phyloP scores from a whole-genome alignment of 139 green algal genomes.

The Chlorella sp. region DNA sequence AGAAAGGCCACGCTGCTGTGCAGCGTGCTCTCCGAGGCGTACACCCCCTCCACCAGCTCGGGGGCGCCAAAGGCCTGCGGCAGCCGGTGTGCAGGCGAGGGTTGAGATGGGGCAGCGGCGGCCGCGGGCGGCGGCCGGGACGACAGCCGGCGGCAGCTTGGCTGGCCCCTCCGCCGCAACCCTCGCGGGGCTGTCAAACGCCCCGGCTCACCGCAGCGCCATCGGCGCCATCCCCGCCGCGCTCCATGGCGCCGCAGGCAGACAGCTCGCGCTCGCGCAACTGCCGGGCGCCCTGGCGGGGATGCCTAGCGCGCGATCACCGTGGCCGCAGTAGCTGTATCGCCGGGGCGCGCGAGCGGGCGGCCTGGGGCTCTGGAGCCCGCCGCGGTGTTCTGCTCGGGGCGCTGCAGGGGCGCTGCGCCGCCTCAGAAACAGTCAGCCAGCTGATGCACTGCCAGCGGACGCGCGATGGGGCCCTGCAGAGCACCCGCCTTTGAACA shows the following conservation, averaged over 20 bases:
- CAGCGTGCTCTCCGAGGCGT: conserved; percentile 29
- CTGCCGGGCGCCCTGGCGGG: background rate
- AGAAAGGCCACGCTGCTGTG: conserved; percentile 37
- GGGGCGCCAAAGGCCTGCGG: background rate
- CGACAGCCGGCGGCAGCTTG: conserved; percentile 25
- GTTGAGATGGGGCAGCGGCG: background rate
- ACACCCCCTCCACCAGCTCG: conserved; percentile 21
- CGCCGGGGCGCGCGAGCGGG: too few relatives aligned
- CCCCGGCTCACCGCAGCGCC: background rate
- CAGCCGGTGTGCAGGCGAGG: background rate
- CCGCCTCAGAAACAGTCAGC: too few relatives aligned
- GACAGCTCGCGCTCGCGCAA: background rate
- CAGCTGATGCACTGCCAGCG: too few relatives aligned
- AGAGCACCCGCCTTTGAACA: too few relatives aligned
- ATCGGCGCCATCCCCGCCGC: background rate
- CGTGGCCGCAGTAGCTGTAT: too few relatives aligned
- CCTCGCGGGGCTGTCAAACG: background rate
- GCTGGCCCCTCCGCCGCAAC: background rate
- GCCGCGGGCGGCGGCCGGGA: background rate
- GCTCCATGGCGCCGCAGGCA: conserved; percentile 1
- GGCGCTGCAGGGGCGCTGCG: too few relatives aligned
- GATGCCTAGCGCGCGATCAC: background rate
- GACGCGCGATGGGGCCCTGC: too few relatives aligned
- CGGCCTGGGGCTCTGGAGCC: too few relatives aligned
- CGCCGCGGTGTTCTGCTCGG: too few relatives aligned